Evolutionary conservation across 1,284 basidiomycete species (phyloP), one percentile per base, ranked within the genome.

Genomic region (Xanthoconium separans): DNA sequence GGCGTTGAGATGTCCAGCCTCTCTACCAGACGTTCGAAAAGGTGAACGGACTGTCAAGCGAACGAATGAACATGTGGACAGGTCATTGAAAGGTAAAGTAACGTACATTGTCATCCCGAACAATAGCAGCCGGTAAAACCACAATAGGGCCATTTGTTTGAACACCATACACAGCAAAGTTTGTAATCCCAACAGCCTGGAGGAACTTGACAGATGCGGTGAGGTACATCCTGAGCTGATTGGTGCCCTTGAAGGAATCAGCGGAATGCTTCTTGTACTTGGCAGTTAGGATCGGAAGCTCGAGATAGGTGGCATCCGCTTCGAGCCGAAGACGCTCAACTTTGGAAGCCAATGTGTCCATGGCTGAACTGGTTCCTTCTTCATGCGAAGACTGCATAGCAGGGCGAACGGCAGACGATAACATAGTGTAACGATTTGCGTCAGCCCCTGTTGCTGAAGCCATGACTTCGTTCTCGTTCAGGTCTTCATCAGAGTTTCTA

Each of bases 181-280:
- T 47, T 10, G 24, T 50, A 24, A 58, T 58, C 10, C 57, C 51
- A 31, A 50, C 1, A 10, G 47, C 47, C 11, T 50, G 44, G 6
- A 58, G 52, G 37, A 55, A 58, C 24, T 58, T 58, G 44, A 59
- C 37, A 2, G 51, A 59, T 7, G 57, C 31, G 2, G 47, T 41
- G n/a, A 55, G 51, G 8, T 50, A 59, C 57, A 58, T 59, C 22
- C 57, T 47, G 9, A 59, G 12, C 37, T 58, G 51, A 27, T 58
- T 58, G 6, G 39, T 59, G 1, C 47, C 43, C 22, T 58, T 49
- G 16, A 36, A 31, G 2, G 15, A 2, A 13, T 10, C 20, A 5
- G 34, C 46, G 1, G 40, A 48, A 1, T 34, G 37, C 31, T 44
- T 55, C 18, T 58, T 58, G 44, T 58, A 50, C 33, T 58, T 50